Conservation (phyloP, 768 basidiomycete genomes). For the Phylloporus rhodoxanthus region DNA sequence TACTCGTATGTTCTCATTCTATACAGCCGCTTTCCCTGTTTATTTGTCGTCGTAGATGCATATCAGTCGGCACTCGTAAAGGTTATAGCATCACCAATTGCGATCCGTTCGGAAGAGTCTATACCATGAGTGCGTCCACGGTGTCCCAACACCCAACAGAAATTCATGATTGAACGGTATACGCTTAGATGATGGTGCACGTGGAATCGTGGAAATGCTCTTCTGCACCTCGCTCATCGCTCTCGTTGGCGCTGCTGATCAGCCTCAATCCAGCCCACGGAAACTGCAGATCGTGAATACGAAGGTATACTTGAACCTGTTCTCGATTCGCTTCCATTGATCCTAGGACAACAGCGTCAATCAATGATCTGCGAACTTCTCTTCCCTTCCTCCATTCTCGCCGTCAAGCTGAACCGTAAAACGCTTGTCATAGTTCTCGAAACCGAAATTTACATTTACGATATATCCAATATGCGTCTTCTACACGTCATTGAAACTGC, state of each 20-base stretch:
- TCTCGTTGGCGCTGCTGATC: conserved; percentile 92
- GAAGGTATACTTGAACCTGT: conserved; percentile 54
- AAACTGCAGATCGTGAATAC: conserved; percentile 98
- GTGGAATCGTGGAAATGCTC: conserved; percentile 97
- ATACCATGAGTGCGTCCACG: conserved; percentile 78
- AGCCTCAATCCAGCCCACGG: conserved; percentile 82
- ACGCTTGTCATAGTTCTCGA: conserved; percentile 94
- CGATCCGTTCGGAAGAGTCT: conserved; percentile 95
- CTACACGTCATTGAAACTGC: conserved; percentile 96
- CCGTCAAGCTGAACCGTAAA: conserved; percentile 97
- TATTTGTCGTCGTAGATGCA: conserved; percentile 47
- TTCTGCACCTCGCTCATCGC: conserved; percentile 99
- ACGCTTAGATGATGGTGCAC: conserved; percentile 77
- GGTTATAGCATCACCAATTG: conserved; percentile 98
- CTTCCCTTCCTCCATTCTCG: conserved; percentile 92
- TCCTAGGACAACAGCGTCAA: conserved; percentile 58
- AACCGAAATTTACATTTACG: conserved; percentile 97
- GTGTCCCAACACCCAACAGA: neutral
- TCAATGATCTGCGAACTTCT: conserved; percentile 98
- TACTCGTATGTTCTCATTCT: conserved; percentile 59
- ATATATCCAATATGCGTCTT: conserved; percentile 97
- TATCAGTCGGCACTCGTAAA: conserved; percentile 90
- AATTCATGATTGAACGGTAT: neutral
- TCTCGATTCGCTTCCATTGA: conserved; percentile 2
- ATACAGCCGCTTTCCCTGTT: neutral